Percentiles rank a stretch among this genome's conserved stretches.
Conservation (phyloP, 208 protist genomes). For the Leishmania martiniquensis region DNA sequence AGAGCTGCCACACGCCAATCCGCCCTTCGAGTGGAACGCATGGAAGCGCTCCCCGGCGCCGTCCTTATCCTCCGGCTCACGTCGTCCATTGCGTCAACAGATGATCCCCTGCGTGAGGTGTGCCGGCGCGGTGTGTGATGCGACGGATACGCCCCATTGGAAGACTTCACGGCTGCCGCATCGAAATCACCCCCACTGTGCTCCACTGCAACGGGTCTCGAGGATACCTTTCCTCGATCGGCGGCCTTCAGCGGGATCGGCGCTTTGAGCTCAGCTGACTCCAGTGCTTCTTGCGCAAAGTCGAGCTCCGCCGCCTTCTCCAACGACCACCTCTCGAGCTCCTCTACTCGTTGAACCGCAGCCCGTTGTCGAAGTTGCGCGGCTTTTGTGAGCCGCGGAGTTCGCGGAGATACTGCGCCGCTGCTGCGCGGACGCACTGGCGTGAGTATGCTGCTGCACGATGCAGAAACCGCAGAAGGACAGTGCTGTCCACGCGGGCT, state of each 20-base stretch:
- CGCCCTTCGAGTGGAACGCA: background rate
- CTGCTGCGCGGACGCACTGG: background rate
- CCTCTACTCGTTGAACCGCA: conserved; percentile 14
- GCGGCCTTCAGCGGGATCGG: background rate
- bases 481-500: background rate
- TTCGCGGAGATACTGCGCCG: background rate
- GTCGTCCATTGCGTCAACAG: background rate
- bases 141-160: background rate
- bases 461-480: background rate
- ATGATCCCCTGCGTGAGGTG: background rate
- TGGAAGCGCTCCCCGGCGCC: background rate
- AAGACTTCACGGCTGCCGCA: background rate
- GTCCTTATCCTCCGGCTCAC: too few species aligned
- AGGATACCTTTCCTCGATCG: background rate
- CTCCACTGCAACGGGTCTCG: background rate
- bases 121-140: background rate
- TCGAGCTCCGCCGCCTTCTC: background rate
- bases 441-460: background rate
- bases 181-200: background rate
- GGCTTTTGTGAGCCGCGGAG: conserved; percentile 31
- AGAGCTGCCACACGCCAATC: conserved; percentile 1
- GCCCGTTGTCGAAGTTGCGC: conserved; percentile 22
- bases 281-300: background rate
- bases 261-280: background rate
- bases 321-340: background rate